Conservation (phyloP, 2,329 filamentous ascomycete species). For the Trichoderma sp. region DNA sequence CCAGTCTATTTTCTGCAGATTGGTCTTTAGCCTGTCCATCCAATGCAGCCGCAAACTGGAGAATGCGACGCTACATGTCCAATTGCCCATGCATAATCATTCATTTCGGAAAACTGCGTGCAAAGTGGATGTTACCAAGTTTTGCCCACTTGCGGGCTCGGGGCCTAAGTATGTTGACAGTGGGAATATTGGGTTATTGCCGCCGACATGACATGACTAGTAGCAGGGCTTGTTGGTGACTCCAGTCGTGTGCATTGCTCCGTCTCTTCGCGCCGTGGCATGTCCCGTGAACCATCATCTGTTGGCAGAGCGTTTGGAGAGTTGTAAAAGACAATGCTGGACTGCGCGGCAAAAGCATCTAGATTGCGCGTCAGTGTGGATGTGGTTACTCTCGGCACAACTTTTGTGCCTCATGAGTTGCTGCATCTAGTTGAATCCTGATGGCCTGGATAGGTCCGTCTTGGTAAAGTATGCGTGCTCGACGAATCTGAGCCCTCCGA, state of each 20-base stretch:
- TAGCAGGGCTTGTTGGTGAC: background rate
- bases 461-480: background rate
- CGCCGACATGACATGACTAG: conserved; percentile 8
- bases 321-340: background rate
- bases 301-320: background rate
- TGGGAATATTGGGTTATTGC: background rate
- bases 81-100: background rate
- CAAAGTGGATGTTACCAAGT: background rate
- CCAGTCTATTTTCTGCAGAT: background rate
- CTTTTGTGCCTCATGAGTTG: background rate
- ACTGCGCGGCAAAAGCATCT: background rate
- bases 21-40: conserved; percentile 5
- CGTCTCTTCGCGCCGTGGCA: background rate
- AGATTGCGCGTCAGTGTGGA: background rate
- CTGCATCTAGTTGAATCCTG: background rate
- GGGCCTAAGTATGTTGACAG: background rate
- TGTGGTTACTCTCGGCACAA: conserved; percentile 5
- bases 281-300: background rate
- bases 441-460: background rate
- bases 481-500: conserved; percentile 9
- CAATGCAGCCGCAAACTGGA: background rate
- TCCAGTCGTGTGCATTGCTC: background rate
- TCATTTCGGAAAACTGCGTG: conserved; percentile 1
- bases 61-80: conserved; percentile 4
- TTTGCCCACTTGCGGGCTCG: background rate